Conservation (phyloP, 225 moss, liverwort and hornwort genomes). For the Ulota crispa region DNA sequence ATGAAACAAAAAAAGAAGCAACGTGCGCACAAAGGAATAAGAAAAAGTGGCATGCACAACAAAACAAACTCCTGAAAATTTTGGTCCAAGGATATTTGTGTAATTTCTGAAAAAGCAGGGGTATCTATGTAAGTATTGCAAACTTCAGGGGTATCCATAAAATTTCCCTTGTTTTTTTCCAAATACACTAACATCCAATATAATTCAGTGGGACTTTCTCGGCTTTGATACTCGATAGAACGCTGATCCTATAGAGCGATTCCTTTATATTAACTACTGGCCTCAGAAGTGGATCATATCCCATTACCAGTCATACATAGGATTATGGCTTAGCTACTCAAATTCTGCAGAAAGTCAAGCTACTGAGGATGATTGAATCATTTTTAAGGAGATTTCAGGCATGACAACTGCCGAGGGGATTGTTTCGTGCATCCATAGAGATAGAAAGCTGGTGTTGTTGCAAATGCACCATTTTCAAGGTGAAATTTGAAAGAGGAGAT, state of each 20-base stretch:
- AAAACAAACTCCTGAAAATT: too few species aligned
- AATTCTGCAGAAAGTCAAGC: conserved; percentile 9
- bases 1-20: too few species aligned
- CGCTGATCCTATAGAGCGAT: neutral
- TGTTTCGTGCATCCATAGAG: neutral
- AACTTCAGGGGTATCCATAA: too few species aligned
- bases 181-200: neutral
- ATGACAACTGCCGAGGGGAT: neutral
- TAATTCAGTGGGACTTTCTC: neutral
- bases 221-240: neutral
- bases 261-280: neutral
- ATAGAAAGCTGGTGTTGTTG: neutral
- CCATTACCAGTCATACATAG: neutral
- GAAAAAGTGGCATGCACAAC: too few species aligned
- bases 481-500: neutral
- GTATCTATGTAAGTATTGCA: too few species aligned
- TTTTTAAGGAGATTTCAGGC: neutral
- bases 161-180: neutral
- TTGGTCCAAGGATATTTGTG: too few species aligned
- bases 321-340: neutral
- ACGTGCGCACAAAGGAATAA: too few species aligned
- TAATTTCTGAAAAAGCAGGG: too few species aligned
- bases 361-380: neutral
- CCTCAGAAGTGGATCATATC: neutral
- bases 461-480: conserved; percentile 1